These are phyloP conservation scores for Hsuehochloa calcarea DNA, from an alignment of 176 grass and related monocot genomes.

Conservation along the genomic window DNA sequence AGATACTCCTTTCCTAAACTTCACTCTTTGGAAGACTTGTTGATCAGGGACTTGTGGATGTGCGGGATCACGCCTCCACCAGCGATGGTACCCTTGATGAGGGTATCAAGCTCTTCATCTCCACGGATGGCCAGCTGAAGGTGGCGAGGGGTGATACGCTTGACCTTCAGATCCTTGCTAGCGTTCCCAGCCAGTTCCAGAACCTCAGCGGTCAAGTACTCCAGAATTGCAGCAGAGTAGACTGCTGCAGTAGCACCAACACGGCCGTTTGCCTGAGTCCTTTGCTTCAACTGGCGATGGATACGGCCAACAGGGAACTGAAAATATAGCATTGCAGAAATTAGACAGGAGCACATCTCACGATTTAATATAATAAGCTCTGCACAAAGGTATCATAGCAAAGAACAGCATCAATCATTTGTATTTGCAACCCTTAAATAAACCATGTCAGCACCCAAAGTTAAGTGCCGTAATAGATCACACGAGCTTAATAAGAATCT, in stretches of 20 bases:
- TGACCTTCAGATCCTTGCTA: constrained; percentile 75
- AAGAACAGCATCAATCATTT: neutral
- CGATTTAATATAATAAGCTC: neutral
- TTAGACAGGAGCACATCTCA: neutral
- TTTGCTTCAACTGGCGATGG: constrained; percentile 61
- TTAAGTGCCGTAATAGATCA: neutral
- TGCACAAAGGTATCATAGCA: neutral
- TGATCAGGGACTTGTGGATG: constrained; percentile 78
- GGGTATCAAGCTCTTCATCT: constrained; percentile 67
- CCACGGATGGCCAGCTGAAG: constrained; percentile 71
- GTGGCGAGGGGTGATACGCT: constrained; percentile 73
- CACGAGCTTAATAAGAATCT: neutral
- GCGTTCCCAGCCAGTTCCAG: constrained; percentile 66
- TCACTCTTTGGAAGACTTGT: constrained; percentile 81
- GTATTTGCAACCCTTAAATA: neutral
- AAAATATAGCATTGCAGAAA: neutral
- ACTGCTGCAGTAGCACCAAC: constrained; percentile 70
- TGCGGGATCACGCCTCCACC: constrained; percentile 72
- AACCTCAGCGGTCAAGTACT: constrained; percentile 62
- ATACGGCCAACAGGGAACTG: constrained; percentile 76
- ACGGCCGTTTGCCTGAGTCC: constrained; percentile 62
- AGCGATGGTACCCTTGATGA: constrained; percentile 78
- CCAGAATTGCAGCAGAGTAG: constrained; percentile 67
- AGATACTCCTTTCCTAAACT: constrained; percentile 28
- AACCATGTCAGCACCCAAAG: neutral